A percentile compares a stretch with the other conserved stretches of the same genome.
These are phyloP conservation scores for Pythium apleroticum DNA, from an alignment of 352 stramenopile species.

Conservation along the genomic window DNA sequence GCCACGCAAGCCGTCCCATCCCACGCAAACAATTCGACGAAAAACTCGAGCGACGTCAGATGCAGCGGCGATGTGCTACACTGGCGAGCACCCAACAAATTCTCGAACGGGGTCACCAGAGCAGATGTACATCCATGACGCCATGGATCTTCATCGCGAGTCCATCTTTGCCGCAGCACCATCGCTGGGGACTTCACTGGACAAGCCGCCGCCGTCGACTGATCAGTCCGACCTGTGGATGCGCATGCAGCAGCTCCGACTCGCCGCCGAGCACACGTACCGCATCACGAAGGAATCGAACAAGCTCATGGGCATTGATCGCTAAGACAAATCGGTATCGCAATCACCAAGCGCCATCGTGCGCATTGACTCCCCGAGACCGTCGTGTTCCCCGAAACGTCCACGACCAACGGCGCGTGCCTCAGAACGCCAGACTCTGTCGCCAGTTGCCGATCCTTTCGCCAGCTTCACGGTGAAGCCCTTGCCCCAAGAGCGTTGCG, in stretches of 20 bases:
- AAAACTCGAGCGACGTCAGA: neutral
- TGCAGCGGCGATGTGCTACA: neutral
- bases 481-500: neutral
- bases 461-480: neutral
- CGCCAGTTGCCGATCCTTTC: neutral
- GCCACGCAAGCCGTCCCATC: neutral
- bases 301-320: constrained; percentile 13
- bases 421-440: neutral
- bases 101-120: neutral
- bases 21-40: neutral
- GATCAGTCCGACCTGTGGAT: constrained; percentile 12
- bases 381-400: neutral
- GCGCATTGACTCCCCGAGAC: neutral
- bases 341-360: neutral
- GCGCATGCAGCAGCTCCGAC: constrained; percentile 17
- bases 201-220: neutral
- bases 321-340: neutral
- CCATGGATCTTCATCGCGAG: neutral
- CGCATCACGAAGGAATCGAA: constrained; percentile 17
- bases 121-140: neutral
- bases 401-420: neutral
- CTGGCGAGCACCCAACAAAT: neutral
- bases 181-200: neutral
- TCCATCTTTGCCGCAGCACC: neutral
- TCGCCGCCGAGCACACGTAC: constrained; percentile 18